A percentile compares a stretch with the other conserved stretches of the same genome.
Conservation (phyloP, 495 filamentous ascomycete species). For the Penicillium samsonianum region DNA sequence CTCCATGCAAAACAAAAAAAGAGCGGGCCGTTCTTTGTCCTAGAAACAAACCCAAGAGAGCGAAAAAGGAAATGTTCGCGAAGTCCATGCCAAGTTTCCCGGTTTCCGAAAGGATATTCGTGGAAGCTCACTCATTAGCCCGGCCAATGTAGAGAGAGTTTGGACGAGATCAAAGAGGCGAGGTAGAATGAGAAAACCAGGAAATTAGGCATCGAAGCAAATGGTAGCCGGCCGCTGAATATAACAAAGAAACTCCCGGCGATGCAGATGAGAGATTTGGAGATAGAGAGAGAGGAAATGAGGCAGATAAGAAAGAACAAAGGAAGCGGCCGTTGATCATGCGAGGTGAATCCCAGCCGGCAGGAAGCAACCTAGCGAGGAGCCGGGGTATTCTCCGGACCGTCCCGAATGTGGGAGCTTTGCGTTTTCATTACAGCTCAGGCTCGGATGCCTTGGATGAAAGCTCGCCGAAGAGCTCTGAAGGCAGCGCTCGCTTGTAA, state of each 20-base stretch:
- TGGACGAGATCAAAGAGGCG: slow-evolving; percentile 1
- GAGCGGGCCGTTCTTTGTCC: slow-evolving; percentile 8
- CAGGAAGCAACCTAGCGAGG: slow-evolving; percentile 18
- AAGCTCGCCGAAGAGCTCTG: slow-evolving; percentile 39
- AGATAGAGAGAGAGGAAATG: slow-evolving; percentile 6
- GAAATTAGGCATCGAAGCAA: slow-evolving; percentile 13
- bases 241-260: slow-evolving; percentile 36
- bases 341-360: slow-evolving; percentile 25
- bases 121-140: slow-evolving; percentile 1
- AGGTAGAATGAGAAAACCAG: slow-evolving; percentile 10
- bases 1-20: slow-evolving; percentile 24
- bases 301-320: slow-evolving; percentile 6
- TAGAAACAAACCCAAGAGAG: slow-evolving; percentile 12
- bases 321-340: slow-evolving; percentile 7
- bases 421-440: slow-evolving; percentile 25
- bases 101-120: not conserved
- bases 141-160: slow-evolving; percentile 1
- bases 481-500: slow-evolving; percentile 44
- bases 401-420: slow-evolving; percentile 4
- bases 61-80: slow-evolving; percentile 11
- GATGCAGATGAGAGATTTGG: slow-evolving; percentile 36
- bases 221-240: slow-evolving; percentile 24
- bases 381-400: slow-evolving; percentile 10
- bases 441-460: slow-evolving; percentile 27
- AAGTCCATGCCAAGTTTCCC: not conserved